A percentile compares a stretch with the other conserved stretches of the same genome.
Evolutionary conservation across 225 moss, liverwort and hornwort species (phyloP).

Genomic region (Polytrichum formosum): DNA sequence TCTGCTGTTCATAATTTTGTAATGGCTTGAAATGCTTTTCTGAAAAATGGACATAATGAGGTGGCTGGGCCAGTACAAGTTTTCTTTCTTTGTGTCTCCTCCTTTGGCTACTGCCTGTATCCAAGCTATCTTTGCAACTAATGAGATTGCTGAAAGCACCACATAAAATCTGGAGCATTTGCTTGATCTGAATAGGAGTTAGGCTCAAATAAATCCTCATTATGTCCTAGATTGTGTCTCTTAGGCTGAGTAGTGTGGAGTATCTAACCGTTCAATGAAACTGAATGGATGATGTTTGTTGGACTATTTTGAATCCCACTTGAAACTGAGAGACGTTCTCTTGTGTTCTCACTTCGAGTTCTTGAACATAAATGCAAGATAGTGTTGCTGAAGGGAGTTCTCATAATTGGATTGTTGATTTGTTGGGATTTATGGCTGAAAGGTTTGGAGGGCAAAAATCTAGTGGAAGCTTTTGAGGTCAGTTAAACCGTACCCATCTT

Average conservation of each 20-base stretch:
- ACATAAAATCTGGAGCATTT: too few relatives aligned
- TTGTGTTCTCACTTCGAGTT: neutral
- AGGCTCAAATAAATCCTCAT: too few relatives aligned
- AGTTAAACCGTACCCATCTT: conserved; percentile 7
- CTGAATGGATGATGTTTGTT: neutral
- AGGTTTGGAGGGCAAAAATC: conserved; percentile 23
- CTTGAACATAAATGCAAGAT: neutral
- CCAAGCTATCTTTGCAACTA: too few relatives aligned
- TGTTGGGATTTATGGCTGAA: conserved; percentile 10
- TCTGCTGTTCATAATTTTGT: neutral
- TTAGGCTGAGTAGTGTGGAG: neutral
- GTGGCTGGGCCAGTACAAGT: too few relatives aligned
- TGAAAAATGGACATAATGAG: too few relatives aligned
- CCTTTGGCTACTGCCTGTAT: too few relatives aligned
- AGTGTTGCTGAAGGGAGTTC: neutral
- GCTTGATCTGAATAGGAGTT: too few relatives aligned
- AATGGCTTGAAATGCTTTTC: too few relatives aligned
- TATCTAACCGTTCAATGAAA: neutral
- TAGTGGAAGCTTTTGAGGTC: conserved; percentile 50
- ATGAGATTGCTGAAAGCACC: too few relatives aligned
- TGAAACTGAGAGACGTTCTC: neutral
- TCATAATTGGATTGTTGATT: conserved; percentile 2
- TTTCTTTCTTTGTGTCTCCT: too few relatives aligned
- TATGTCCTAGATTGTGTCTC: neutral
- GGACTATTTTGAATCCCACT: neutral